Conservation (phyloP, 768 basidiomycete species). For the Boletus sp. region DNA sequence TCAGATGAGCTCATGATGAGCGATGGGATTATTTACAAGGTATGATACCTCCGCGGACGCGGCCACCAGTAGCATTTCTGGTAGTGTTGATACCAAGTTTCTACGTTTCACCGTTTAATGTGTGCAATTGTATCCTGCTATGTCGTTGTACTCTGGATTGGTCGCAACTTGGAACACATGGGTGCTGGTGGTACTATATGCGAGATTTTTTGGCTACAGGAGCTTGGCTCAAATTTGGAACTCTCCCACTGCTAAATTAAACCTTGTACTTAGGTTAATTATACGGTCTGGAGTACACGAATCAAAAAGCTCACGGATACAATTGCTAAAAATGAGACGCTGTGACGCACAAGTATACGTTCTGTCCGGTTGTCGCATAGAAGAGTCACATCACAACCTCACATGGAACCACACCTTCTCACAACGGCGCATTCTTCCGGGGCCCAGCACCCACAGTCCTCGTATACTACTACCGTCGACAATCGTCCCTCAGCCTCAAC, state of each 20-base stretch:
- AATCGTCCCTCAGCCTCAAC: conserved; percentile 47
- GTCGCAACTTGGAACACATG: background rate
- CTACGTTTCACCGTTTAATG: conserved; percentile 2
- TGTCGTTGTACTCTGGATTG: background rate
- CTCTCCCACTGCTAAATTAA: background rate
- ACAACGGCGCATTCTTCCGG: background rate
- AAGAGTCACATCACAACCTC: background rate
- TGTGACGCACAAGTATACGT: too few species aligned
- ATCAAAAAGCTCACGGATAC: background rate
- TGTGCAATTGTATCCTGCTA: conserved; percentile 1
- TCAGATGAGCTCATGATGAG: conserved; percentile 78
- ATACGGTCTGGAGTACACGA: background rate
- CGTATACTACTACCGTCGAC: conserved; percentile 16
- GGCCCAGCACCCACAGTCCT: background rate
- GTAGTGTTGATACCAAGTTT: background rate
- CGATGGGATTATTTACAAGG: conserved; percentile 83
- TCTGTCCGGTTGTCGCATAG: background rate
- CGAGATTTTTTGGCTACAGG: too few species aligned
- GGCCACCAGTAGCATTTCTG: background rate
- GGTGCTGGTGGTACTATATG: too few species aligned
- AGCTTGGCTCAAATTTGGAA: background rate
- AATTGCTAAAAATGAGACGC: background rate
- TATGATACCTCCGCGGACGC: conserved; percentile 39
- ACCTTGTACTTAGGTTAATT: background rate
- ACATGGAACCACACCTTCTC: too few species aligned